A percentile compares a stretch with the other conserved stretches of the same genome.
phyloP scores from a whole-genome alignment of 2,329 filamentous ascomycete species.

The Aspergillus niger region DNA sequence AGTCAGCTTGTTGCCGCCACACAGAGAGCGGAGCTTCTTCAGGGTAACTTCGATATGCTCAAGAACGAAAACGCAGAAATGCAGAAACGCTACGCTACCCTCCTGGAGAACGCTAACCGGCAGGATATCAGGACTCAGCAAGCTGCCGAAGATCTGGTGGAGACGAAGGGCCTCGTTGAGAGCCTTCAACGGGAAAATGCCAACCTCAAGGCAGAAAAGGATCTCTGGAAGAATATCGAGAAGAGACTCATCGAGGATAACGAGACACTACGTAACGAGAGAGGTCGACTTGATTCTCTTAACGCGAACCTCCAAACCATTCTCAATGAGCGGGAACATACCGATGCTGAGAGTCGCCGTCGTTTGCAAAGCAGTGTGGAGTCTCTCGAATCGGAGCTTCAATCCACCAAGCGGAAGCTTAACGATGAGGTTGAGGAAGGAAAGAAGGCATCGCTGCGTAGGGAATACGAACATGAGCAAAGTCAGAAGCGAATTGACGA shows the following conservation, averaged over 20 bases:
- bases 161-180: constrained; percentile 77
- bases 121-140: constrained; percentile 90
- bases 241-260: constrained; percentile 86
- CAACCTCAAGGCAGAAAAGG: constrained; percentile 93
- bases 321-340: constrained; percentile 86
- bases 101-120: constrained; percentile 82
- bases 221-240: constrained; percentile 91
- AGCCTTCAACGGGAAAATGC: constrained; percentile 87
- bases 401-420: constrained; percentile 77
- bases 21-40: constrained; percentile 85
- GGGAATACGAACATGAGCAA: constrained; percentile 88
- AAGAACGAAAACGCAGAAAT: constrained; percentile 84
- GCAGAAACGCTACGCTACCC: constrained; percentile 74
- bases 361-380: constrained; percentile 79
- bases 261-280: constrained; percentile 79
- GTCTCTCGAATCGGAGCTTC: constrained; percentile 74
- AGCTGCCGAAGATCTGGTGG: constrained; percentile 88
- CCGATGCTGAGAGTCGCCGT: constrained; percentile 78
- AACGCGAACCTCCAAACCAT: constrained; percentile 83
- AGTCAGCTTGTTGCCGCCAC: constrained; percentile 80
- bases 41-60: constrained; percentile 80
- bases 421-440: constrained; percentile 79
- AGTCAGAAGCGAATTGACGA: constrained; percentile 91
- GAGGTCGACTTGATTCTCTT: constrained; percentile 77
- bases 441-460: constrained; percentile 78